Evolutionary conservation across 352 stramenopile genomes (phyloP).

Genomic region (Globisporangium orthogonon): DNA sequence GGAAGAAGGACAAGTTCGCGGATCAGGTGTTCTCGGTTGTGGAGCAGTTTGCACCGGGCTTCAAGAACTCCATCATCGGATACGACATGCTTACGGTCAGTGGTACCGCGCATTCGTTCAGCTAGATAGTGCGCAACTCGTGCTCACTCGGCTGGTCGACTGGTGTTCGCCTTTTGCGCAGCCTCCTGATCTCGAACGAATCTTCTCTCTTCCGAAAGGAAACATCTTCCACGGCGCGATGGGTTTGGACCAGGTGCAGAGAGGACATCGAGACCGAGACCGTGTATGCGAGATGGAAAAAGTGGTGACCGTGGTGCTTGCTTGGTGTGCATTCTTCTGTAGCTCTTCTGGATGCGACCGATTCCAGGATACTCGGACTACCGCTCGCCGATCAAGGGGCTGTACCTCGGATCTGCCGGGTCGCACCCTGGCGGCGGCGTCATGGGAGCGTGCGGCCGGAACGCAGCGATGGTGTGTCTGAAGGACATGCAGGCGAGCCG

Average conservation of each 20-base stretch:
- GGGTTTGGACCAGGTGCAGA: conserved; percentile 75
- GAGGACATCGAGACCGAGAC: not conserved
- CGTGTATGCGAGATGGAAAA: not conserved
- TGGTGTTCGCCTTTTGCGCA: conserved; percentile 9
- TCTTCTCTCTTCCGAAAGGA: conserved; percentile 82
- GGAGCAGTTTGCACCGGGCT: conserved; percentile 83
- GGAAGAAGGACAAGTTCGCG: conserved; percentile 77
- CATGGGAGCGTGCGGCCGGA: conserved; percentile 86
- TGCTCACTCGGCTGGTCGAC: not conserved
- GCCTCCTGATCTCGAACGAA: conserved; percentile 79
- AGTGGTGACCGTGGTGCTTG: conserved; percentile 2
- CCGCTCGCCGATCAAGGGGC: conserved; percentile 63
- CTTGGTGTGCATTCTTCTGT: not conserved
- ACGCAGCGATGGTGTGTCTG: conserved; percentile 69
- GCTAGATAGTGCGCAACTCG: not conserved
- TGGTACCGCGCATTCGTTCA: not conserved
- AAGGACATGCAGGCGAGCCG: conserved; percentile 40
- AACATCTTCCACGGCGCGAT: conserved; percentile 91
- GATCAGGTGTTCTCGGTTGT: conserved; percentile 83
- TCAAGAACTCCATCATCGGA: conserved; percentile 76
- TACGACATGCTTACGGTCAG: conserved; percentile 82
- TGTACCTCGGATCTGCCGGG: conserved; percentile 85
- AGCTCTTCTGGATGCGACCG: conserved; percentile 86
- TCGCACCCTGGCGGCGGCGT: conserved; percentile 88
- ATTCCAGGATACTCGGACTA: conserved; percentile 81